Base-by-base conservation (phyloP, 2,329 filamentous ascomycete species). In the Neobulgaria alba region DNA sequence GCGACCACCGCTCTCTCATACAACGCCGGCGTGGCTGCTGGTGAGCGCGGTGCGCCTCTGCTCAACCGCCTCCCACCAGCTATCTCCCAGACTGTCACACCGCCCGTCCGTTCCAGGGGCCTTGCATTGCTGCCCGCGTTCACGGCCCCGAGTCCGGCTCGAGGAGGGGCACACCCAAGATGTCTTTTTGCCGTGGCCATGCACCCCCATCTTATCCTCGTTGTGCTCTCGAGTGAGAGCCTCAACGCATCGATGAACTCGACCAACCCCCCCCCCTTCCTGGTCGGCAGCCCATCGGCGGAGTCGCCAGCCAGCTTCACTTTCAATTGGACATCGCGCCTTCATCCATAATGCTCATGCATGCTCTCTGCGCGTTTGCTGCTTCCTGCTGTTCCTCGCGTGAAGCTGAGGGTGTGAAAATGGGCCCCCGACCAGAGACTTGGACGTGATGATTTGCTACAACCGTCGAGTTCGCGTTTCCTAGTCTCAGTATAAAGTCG, bases 391-490 rank as follows among this genome's bases (percentile, higher is more conserved):
- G n/a, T n/a, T n/a, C n/a, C n/a, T 37, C 41, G 45, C 37, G 36
- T 29, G 35, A 33, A 19, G 15, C 33, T 36, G 29, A 33, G 17
- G 29, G 32, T 16, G 26, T 10, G 16, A 29, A 38, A 30, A 31
- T 19, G 29, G 23, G 17, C 17, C 36, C 42, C 33, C 33, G 21
- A 29, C 5, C 10, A 9, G n/a, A 18, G 43, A 43, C 45, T 45
- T 39, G 29, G 44, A 50, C 47, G 51, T 46, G 49, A 42, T 50
- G 42, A 52, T 54, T 52, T 36, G 46, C 20, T 36, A 10, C 17
- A 15, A 3, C 10, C 8, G 12, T 10, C 2, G 10, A 10, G 19
- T 40, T 43, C 43, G 42, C 33, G 39, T 44, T 41, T 23, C 21
- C 42, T 26, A 20, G 29, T n/a, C 29, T 7, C 12, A 26, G 38